These are phyloP conservation scores for Luvunga scandens DNA, from an alignment of 345 rosid species.

Conservation along the genomic window DNA sequence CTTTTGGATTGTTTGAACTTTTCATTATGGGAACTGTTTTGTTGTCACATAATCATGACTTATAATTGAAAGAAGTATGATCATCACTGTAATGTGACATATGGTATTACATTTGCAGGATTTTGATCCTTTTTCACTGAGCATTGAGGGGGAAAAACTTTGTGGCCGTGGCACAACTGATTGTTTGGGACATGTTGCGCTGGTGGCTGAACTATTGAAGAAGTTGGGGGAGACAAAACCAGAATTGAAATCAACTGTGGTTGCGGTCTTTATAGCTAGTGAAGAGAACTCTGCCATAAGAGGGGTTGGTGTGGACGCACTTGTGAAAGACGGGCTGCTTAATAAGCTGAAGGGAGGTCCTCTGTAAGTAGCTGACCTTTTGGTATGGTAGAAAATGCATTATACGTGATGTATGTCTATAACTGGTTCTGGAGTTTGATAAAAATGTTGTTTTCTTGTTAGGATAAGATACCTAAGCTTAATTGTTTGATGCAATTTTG, in stretches of 20 bases:
- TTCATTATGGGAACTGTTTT: neutral
- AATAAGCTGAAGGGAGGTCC: constrained; percentile 90
- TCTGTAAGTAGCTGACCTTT: constrained; percentile 45
- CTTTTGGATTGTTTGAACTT: neutral
- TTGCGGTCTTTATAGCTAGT: constrained; percentile 88
- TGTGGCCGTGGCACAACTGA: constrained; percentile 96
- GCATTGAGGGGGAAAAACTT: constrained; percentile 87
- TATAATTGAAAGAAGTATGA: neutral
- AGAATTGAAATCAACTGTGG: constrained; percentile 63
- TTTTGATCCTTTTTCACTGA: constrained; percentile 85
- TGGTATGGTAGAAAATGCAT: no score
- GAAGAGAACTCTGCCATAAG: constrained; percentile 88
- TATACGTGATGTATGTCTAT: neutral
- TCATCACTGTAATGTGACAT: neutral
- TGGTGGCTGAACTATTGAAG: constrained; percentile 84
- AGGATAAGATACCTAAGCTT: neutral
- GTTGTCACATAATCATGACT: neutral
- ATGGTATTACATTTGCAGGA: constrained; percentile 45
- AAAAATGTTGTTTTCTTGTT: neutral
- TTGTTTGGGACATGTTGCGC: constrained; percentile 95
- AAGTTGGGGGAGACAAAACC: constrained; percentile 78
- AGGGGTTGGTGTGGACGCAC: constrained; percentile 89
- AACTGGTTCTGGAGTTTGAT: neutral
- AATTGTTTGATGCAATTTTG: constrained; percentile 8
- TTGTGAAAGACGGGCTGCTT: constrained; percentile 74